Base-by-base conservation (phyloP, 148 eudicot species). In the Drosera capensis region DNA sequence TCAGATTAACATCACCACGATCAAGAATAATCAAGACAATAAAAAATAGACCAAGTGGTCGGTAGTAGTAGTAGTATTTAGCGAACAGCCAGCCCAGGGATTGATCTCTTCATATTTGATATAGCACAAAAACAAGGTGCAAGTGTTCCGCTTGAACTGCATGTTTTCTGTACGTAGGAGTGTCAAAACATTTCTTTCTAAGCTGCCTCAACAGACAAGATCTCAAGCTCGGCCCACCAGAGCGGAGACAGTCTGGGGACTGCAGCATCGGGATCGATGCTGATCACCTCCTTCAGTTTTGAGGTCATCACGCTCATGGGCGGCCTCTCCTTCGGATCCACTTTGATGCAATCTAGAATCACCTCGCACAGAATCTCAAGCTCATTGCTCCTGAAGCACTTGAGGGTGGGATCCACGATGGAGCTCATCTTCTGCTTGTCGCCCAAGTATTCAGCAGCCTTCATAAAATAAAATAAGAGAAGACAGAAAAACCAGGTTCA, bases 191-290 rank as follows among this genome's bases (percentile, higher is more conserved):
- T 8, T 14, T 35, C 9, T 18, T 2, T n/a, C 59, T 71, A 79
- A 51, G 86, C 29, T 31, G 79, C 83, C 64, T 86, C 95, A 2
- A 65, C 63, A 1, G 95, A 86, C 41, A 86, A 51, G 68, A 86
- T 75, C 77, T 86, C 95, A 1, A 86, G 95, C 49, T 86, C 95
- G 8, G 95, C 95, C 95, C 95, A 86, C 95, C 95, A 86, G 8
- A 86, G 87, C 3, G 95, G 95, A 49, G 95, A 86, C 8, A 86
- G 77, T 45, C 95, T 72, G 6, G 95, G 93, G 7, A 63, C 66
- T 23, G 95, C 95, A 6, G 68, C 63, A 1, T 81, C 95, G 2
- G 93, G 81, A n/a, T 80, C 26, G 37, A 86, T 59, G 0, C 55
- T 45, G 25, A 86, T 61, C 19, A 53, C 75, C 52, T 78, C 76